Conservation (phyloP, 169 alveolate species). For the Plasmodium fragile region DNA sequence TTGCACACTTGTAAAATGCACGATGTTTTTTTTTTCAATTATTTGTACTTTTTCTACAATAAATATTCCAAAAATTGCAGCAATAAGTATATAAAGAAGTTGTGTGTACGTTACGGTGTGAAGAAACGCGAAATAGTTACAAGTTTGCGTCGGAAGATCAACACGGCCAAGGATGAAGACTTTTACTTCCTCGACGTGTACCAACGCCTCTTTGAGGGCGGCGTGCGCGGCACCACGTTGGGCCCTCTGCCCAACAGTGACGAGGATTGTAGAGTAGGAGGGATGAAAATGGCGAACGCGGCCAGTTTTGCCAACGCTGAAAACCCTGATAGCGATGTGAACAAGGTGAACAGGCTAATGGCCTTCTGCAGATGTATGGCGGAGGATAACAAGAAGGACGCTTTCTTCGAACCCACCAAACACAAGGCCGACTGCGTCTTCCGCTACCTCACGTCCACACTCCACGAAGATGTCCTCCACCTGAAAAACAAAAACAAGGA, state of each 20-base stretch:
- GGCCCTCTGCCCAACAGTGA: background rate
- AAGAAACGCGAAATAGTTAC: conserved; percentile 14
- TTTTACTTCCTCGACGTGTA: conserved; percentile 42
- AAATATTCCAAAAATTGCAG: conserved; percentile 58
- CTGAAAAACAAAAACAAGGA: conserved; percentile 40
- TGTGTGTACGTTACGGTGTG: conserved; percentile 12
- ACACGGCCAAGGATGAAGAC: conserved; percentile 14
- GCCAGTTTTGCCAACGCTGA: background rate
- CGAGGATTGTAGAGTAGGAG: background rate
- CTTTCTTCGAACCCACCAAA: conserved; percentile 39
- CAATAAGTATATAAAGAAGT: conserved; percentile 27
- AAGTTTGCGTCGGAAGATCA: background rate
- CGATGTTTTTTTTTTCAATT: conserved; percentile 65
- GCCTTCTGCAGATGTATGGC: conserved; percentile 32
- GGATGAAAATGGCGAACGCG: background rate
- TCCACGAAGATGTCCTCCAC: conserved; percentile 40
- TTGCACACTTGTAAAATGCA: conserved; percentile 72
- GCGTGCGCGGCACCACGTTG: conserved; percentile 7
- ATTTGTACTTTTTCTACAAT: conserved; percentile 58
- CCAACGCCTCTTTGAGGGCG: conserved; percentile 19
- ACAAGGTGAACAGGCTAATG: conserved; percentile 9
- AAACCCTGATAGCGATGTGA: background rate
- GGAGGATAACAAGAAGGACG: background rate
- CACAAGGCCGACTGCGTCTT: conserved; percentile 57
- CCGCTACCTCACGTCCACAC: conserved; percentile 31